Evolutionary conservation across 306 rosid genomes (phyloP), one percentile per base, ranked within the genome.

Genomic region (Coriaria nepalensis): DNA sequence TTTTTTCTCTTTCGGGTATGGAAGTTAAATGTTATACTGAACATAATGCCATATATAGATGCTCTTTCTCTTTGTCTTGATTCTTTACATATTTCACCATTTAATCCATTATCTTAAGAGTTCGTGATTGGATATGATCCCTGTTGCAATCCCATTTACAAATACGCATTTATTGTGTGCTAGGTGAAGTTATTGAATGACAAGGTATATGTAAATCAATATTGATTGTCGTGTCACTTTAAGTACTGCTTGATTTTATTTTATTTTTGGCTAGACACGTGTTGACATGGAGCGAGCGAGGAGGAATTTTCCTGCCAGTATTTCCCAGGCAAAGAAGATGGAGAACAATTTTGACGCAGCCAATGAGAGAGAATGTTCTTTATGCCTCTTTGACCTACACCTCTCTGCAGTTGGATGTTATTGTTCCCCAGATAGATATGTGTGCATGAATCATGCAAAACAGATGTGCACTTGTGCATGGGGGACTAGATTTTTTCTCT

Each of bases 371-470:
- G 98, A 90, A 73, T 90, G 98, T 61, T 67, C 43, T 64, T 34
- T 83, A 46, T 92, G 98, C 68, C 67, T 75, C 65, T 92, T 85
- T 66, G 96, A 92, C 73, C 72, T 92, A 68, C 98, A 92, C 69
- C 77, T 92, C 52, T 92, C 98, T 63, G 98, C 98, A 14, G 93
- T 77, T 40, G 87, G 92, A 50, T 92, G 98, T 58, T 80, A 43
- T 48, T 92, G 98, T 75, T 77, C 86, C 33, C 82, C 94, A 9
- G 93, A 85, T 68, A 73, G 55, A 62, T 92, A 71, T 73, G 83
- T 86, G 41, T 92, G 98, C 83, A 79, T 92, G 80, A 79, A 85
- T 77, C 98, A 92, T 64, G 94, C 93, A 59, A 82, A 85, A 65
- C 79, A 92, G 35, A 69, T 92, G 50, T 92, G 98, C 47, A 71